Evolutionary conservation across 345 rosid genomes (phyloP).

Genomic region (Brassica cretica): DNA sequence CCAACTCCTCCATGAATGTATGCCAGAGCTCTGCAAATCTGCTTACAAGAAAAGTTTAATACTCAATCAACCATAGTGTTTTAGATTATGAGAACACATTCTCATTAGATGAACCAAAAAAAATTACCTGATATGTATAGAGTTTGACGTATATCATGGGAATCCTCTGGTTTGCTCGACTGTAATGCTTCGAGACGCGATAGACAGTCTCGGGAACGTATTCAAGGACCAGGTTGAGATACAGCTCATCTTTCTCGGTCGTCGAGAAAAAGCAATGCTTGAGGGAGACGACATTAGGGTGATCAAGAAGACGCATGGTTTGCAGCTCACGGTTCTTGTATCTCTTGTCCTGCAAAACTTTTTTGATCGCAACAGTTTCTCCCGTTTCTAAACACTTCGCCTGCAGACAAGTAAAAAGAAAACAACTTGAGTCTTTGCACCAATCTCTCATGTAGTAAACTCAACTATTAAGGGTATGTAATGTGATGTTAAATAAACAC

Average conservation of each 20-base stretch:
- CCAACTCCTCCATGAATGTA: conserved; percentile 84
- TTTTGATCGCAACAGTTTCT: conserved; percentile 74
- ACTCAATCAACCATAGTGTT: neutral
- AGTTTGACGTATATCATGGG: conserved; percentile 89
- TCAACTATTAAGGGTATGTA: neutral
- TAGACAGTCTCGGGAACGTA: conserved; percentile 92
- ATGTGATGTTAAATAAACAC: conserved; percentile 33
- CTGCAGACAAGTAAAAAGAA: conserved; percentile 40
- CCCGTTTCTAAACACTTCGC: conserved; percentile 98
- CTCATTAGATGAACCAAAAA: neutral
- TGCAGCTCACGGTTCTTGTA: conserved; percentile 97
- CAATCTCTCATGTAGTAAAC: neutral
- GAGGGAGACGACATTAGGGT: conserved; percentile 83
- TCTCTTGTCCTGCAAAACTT: conserved; percentile 70
- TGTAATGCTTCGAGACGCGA: conserved; percentile 84
- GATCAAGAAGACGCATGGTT: conserved; percentile 96
- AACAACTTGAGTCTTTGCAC: neutral
- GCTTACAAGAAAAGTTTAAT: conserved; percentile 8
- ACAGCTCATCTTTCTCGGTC: conserved; percentile 85
- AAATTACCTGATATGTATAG: conserved; percentile 76
- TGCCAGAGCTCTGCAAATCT: conserved; percentile 91
- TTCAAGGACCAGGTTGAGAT: conserved; percentile 91
- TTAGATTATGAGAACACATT: neutral
- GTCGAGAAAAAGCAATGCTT: conserved; percentile 98
- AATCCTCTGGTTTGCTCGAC: conserved; percentile 80